Base-by-base conservation (phyloP, 2,329 filamentous ascomycete species). In the Dothistroma septosporum region DNA sequence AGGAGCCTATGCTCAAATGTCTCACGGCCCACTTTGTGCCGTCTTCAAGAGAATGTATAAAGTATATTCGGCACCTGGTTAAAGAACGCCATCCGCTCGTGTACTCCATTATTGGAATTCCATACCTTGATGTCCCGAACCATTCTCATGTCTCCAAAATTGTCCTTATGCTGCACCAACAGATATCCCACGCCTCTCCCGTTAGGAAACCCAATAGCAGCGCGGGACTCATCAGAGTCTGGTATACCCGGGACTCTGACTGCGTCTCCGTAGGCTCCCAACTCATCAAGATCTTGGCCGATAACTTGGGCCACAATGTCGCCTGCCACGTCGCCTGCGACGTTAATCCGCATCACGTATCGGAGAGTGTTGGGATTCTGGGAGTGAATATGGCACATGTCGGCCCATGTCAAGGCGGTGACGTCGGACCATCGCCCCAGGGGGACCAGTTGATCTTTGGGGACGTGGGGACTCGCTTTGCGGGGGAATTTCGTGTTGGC, bases 171-270 rank as follows among this genome's bases (percentile, higher is more conserved):
- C 28, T 62, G 60, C 7, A 37, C 24, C 5, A 62, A 24, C 48
- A 62, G 28, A 6, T 22, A 59, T 4, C 50, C 60, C 37, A 62
- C 60, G 11, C 57, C 57, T 44, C 60, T 48, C 2, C 60, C 60
- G 32, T 56, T 62, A 4, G 60, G 53, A 24, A 52, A 44, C 12
- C 60, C 57, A 11, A 59, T 54, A 28, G 33, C 48, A 14, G 57
- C 57, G 2, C 28, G 46, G 12, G 50, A 35, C n/a, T 32, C 19
- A 19, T 53, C 49, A n/a, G 56, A 58, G 12, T 44, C 32, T 19
- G 32, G 56, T 9, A 53, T n/a, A 21, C 21, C 33, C 3, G 14
- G 12, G 2, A 59, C 35, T 16, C 14, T 44, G 3, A 52, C 21
- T 1, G 48, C 57, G 6, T 49, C 24, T n/a, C 24, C 37, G 19